Evolutionary conservation across 768 basidiomycete genomes (phyloP), one percentile per base, ranked within the genome.

Genomic region (Boletus pseudopeckii): DNA sequence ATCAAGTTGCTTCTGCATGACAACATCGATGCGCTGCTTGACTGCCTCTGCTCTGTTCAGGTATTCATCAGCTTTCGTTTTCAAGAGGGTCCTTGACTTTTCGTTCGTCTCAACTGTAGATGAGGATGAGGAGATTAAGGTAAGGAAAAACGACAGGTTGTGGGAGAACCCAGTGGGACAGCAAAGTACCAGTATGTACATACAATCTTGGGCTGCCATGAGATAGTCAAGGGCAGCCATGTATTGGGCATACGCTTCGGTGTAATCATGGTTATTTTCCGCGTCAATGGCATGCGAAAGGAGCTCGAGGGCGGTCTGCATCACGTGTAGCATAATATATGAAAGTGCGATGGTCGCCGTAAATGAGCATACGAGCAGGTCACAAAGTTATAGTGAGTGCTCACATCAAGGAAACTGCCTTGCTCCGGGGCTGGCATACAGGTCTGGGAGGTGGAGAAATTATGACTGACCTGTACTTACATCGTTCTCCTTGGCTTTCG

Each of bases 211-310:
- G 14, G 93, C 92, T 62, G 97, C 88, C 88, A 97, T 92, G 73
- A 98, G 98, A 72, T 94, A 98, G 70, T 98, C 96, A 53, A 98
- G 80, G 2, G 92, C 80, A 74, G 97, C 93, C 76, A 88, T 86
- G 74, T 96, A 95, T 60, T 84, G 80, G 73, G 89, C 93, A 80
- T 90, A 95, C 17, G 94, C 93, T 66, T 93, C 92, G 7, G 81
- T 77, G 75, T 97, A 98, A 71, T 95, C 89, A 72, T 86, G 84
- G 70, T 89, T 90, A 52, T 81, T 80, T 74, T 98, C 96, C 58
- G 89, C 86, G 49, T 90, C 89, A 62, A 95, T 93, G 42, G 93
- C 93, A 64, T 81, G 80, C 69, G 93, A 88, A 15, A 97, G 91
- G 45, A 96, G 81, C 59, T 90, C 89, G 64, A 96, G 87, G 41